Evolutionary conservation across 371 early-diverging fungal species (phyloP), one percentile per base, ranked within the genome.

Genomic region (Rhizopus stolonifer): DNA sequence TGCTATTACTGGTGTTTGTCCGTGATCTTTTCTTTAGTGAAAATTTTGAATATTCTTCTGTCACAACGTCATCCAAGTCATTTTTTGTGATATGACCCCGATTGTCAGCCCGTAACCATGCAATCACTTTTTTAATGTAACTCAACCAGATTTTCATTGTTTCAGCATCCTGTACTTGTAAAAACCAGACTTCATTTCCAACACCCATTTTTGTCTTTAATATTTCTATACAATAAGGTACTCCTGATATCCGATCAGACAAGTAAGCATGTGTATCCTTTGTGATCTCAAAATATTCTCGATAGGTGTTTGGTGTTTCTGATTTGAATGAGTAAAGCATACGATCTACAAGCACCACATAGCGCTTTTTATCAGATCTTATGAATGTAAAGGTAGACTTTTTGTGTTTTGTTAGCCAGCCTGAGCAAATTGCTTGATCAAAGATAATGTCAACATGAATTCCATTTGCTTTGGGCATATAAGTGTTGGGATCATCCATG

Each of bases 61-160:
- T n/a, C n/a, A n/a, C n/a, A n/a, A n/a, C n/a, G n/a, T n/a, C n/a
- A n/a, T n/a, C 10, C 31, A 29, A 10, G 31, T 29, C 31, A 10
- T 10, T 7, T 7, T 10, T 4, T 7, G 31, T 29, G 31, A 29
- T 29, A 10, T 29, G 31, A 29, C 31, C 31, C 10, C 10, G 31
- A 10, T 29, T 4, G 31, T 10, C 31, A 7, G 7, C 10, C 4
- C 18, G 52, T 24, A 72, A 43, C 52, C 58, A 65, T 2, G 17
- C 33, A 29, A 73, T 57, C 0, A 68, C 67, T 8, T 56, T 62
- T 42, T 70, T 65, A 29, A 73, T 46, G 3, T 51, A 54, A 10
- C 61, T 58, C 21, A 73, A 48, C 74, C 74, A 73, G 2, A 59
- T 7, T 34, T 70, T 69, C 65, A 70, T 67, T 8, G 57, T 46